Base-by-base conservation (phyloP, 768 basidiomycete species). In the Collybia mongolica region DNA sequence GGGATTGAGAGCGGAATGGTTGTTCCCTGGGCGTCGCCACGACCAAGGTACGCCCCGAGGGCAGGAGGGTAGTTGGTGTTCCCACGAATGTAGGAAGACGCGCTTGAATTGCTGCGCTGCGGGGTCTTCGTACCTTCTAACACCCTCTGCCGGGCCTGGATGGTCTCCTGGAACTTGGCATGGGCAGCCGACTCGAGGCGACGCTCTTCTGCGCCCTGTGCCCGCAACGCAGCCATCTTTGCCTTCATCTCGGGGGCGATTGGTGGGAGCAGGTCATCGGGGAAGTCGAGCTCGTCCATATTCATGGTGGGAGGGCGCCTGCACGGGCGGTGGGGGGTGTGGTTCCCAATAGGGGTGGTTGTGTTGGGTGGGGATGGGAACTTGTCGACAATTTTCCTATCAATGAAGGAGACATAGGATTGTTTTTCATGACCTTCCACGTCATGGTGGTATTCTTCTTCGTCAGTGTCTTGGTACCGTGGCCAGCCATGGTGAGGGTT, bases 351-450 rank as follows among this genome's bases (percentile, higher is more conserved):
- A 24, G 19, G 37, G 20, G 29, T 17, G 11, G 32, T 38, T 1
- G 19, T 48, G 3, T 48, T 15, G 35, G 55, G 55, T 20, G 57
- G 54, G 24, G 43, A 23, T 23, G 54, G 54, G 17, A 56, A 56
- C 17, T 50, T 29, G 32, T 55, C 44, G 35, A 56, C 23, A 5
- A 56, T 51, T 1, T 51, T 29, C 23, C 40, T 56, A 29, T 56
- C 52, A 38, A 44, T 44, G 38, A 47, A 44, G 23, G 24, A 40
- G 20, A 35, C 39, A 24, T 47, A 50, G 5, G 40, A 38, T 9
- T 5, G 53, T 18, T 48, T 28, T 36, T 24, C 17, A 32, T 9
- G 14, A 5, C 40, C 46, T 8, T 47, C 41, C 0, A 7, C 14
- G 49, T 51, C 49, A 17, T 20, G 15, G 14, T 19, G 2, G 3